Evolutionary conservation across 108 stramenopile species (phyloP).

Genomic region (Fistulifera solaris): DNA sequence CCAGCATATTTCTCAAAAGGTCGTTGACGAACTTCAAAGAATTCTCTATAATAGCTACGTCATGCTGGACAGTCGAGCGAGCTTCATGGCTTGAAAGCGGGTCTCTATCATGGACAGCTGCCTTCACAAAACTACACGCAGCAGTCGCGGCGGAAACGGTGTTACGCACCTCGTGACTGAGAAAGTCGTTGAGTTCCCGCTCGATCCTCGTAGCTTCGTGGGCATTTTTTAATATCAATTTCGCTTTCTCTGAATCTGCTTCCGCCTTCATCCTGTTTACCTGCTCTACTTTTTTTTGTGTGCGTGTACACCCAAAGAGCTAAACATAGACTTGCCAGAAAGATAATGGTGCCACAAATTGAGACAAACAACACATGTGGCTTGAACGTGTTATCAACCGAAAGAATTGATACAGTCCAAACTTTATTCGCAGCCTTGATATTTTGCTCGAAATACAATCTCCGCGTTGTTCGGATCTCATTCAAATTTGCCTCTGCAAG

Average conservation of each 20-base stretch:
- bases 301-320: slow-evolving; percentile 19
- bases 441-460: slow-evolving; percentile 3
- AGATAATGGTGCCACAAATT: slow-evolving; percentile 20
- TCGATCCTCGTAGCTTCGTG: slow-evolving; percentile 15
- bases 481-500: slow-evolving; percentile 4
- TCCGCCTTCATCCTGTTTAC: slow-evolving; percentile 15
- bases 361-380: slow-evolving; percentile 9
- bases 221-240: slow-evolving; percentile 24
- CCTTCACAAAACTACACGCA: slow-evolving; percentile 33
- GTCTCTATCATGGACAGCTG: slow-evolving; percentile 10
- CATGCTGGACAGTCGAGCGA: slow-evolving; percentile 17
- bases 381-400: slow-evolving; percentile 6
- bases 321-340: slow-evolving; percentile 15
- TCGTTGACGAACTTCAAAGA: slow-evolving; percentile 41
- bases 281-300: not conserved
- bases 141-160: slow-evolving; percentile 45
- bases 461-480: not conserved
- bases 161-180: slow-evolving; percentile 42
- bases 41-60: slow-evolving; percentile 29
- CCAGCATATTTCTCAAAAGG: slow-evolving; percentile 33
- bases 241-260: slow-evolving; percentile 22
- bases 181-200: slow-evolving; percentile 32
- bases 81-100: slow-evolving; percentile 6
- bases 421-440: slow-evolving; percentile 16
- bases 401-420: slow-evolving; percentile 31